Percentiles rank a stretch among this genome's conserved stretches.
These are phyloP conservation scores for Penicillium hesseltinei DNA, from an alignment of 2,329 filamentous ascomycete genomes.

Conservation along the genomic window DNA sequence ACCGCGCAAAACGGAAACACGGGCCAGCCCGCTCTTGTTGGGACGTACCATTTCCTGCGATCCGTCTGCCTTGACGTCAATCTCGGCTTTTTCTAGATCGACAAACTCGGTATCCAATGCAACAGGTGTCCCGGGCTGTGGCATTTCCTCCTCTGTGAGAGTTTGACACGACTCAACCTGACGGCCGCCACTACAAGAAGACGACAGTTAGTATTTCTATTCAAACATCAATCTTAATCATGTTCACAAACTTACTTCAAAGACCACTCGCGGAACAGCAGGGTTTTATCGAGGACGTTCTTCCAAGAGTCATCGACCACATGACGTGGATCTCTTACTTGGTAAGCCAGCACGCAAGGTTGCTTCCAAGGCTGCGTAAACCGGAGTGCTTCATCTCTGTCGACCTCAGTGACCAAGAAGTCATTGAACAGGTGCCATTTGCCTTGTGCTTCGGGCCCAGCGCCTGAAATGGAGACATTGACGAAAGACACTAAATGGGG, in stretches of 20 bases:
- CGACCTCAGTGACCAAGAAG: conserved; percentile 81
- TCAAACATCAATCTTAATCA: no score
- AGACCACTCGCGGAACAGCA: conserved; percentile 74
- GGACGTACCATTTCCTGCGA: conserved; percentile 89
- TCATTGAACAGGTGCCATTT: conserved; percentile 98
- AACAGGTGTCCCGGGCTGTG: conserved; percentile 70
- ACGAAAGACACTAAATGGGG: conserved; percentile 88
- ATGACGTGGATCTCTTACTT: conserved; percentile 77
- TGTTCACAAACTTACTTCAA: conserved; percentile 42
- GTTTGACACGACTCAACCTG: conserved; percentile 41
- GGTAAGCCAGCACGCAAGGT: conserved; percentile 83
- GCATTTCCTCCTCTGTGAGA: conserved; percentile 58
- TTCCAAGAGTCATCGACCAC: conserved; percentile 85
- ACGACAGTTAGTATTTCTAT: conserved; percentile 2
- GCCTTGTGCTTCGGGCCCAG: conserved; percentile 55
- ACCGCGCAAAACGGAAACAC: conserved; percentile 85
- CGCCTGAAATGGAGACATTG: conserved; percentile 62
- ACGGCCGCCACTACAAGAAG: conserved; percentile 32
- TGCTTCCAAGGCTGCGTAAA: conserved; percentile 93
- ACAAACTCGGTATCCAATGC: conserved; percentile 97
- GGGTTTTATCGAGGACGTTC: conserved; percentile 73
- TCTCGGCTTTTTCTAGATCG: conserved; percentile 85
- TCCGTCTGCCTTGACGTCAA: conserved; percentile 93
- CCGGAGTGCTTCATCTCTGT: conserved; percentile 76
- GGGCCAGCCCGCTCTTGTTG: conserved; percentile 84